These are phyloP conservation scores for Mitragyna speciosa DNA, from an alignment of 257 asterid genomes.

Conservation along the genomic window DNA sequence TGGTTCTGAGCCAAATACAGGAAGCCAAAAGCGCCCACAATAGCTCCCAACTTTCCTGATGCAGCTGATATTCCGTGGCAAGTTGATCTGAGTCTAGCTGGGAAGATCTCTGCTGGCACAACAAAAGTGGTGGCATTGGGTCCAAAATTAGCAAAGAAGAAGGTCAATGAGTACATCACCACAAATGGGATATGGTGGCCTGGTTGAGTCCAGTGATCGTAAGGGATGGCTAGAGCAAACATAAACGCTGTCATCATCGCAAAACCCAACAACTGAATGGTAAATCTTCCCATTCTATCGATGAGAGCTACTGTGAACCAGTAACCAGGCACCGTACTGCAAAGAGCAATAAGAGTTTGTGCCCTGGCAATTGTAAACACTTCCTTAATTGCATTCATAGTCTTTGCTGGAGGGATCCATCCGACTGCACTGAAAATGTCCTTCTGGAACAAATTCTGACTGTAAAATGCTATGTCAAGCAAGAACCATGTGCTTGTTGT, in stretches of 20 bases:
- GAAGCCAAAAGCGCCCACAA: slow-evolving; percentile 70
- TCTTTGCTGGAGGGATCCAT: slow-evolving; percentile 59
- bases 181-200: slow-evolving; percentile 49
- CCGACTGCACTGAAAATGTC: slow-evolving; percentile 61
- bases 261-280: slow-evolving; percentile 52
- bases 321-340: slow-evolving; percentile 66
- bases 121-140: slow-evolving; percentile 65
- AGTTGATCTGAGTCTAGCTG: slow-evolving; percentile 60
- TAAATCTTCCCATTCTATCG: slow-evolving; percentile 45
- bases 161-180: slow-evolving; percentile 46
- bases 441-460: slow-evolving; percentile 63
- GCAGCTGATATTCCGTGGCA: slow-evolving; percentile 78
- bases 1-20: slow-evolving; percentile 53
- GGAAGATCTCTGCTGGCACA: slow-evolving; percentile 71
- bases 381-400: slow-evolving; percentile 50
- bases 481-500: slow-evolving; percentile 59
- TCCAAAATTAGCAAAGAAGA: slow-evolving; percentile 63
- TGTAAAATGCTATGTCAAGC: slow-evolving; percentile 62
- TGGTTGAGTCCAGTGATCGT: slow-evolving; percentile 52
- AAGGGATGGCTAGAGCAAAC: slow-evolving; percentile 59
- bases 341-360: slow-evolving; percentile 56
- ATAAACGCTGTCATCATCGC: slow-evolving; percentile 55
- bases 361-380: slow-evolving; percentile 53
- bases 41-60: slow-evolving; percentile 63
- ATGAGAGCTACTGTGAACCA: slow-evolving; percentile 60